Evolutionary conservation across 352 stramenopile genomes (phyloP), one percentile per base, ranked within the genome.

Genomic region (Globisporangium cederbergense): DNA sequence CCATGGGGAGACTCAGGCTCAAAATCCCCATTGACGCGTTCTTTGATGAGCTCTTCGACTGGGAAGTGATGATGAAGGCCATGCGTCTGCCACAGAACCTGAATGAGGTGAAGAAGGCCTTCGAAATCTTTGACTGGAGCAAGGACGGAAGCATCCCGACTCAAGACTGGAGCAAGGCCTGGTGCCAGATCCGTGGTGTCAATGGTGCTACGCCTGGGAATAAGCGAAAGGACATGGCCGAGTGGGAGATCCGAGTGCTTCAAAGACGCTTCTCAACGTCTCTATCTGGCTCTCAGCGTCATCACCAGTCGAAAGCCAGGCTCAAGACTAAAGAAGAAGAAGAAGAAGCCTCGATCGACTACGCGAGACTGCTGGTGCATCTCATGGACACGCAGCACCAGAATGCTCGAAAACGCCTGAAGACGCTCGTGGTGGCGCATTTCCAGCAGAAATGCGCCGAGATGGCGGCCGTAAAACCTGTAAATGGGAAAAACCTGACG

Each of bases 51-150:
- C 51, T 89, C 6, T 73, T 88, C 22, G 80, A 86, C 54, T 89
- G 78, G 78, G 34, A 70, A 4, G 8, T 40, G 3, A 8, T 89
- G 8, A 46, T 64, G 25, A 47, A 18, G 20, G 51, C 14, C 0
- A 59, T 85, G 64, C 53, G 56, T 3, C 66, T 89, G 0, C 71
- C 78, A 0, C 56, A 83, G 25, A 71, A 69, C 8, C 60, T 88
- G 5, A 64, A 74, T 5, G 75, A 88, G 2, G 67, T 77, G 4
- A 86, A 88, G 52, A 73, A 73, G 7, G 64, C 70, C 1, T 66
- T 89, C 0, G 69, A 81, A 55, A 61, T 69, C 3, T 89, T 85
- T 57, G 80, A 89, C 60, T 85, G 69, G 71, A 46, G 82, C 4
- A 59, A 61, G 7, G 50, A 75, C 11, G 78, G 75, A 4, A 67